Evolutionary conservation across 257 asterid genomes (phyloP).

Genomic region (Salvia splendens): DNA sequence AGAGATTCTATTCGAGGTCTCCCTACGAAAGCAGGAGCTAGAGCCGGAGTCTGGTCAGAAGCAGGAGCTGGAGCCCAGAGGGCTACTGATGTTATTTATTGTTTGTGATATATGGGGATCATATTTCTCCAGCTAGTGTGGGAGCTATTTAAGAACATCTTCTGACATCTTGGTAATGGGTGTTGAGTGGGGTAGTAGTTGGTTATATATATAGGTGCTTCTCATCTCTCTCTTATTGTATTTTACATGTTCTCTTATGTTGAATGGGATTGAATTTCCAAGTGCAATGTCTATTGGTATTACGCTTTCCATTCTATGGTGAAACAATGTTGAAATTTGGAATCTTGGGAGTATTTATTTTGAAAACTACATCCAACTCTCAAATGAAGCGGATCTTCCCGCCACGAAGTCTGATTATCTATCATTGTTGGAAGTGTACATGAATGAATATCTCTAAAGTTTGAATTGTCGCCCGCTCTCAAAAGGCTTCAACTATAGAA

Average conservation of each 20-base stretch:
- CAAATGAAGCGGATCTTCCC: too few species aligned
- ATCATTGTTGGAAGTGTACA: too few species aligned
- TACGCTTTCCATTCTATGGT: too few species aligned
- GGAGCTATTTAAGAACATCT: background rate
- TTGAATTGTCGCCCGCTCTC: too few species aligned
- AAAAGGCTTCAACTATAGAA: too few species aligned
- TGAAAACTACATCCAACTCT: too few species aligned
- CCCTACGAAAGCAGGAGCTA: constrained; percentile 46
- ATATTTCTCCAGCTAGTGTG: constrained; percentile 2
- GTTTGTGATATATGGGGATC: background rate
- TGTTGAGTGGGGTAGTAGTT: background rate
- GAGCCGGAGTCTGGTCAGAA: constrained; percentile 21
- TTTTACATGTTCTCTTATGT: background rate
- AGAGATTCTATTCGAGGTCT: constrained; percentile 49
- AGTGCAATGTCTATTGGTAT: too few species aligned
- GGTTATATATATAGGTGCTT: background rate
- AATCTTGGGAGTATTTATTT: too few species aligned
- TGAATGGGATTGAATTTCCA: background rate
- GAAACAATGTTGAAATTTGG: too few species aligned
- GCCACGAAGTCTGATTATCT: too few species aligned
- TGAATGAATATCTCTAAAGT: too few species aligned
- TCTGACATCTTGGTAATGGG: background rate
- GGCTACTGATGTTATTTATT: constrained; percentile 19
- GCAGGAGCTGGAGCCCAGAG: constrained; percentile 30
- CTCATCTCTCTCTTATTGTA: background rate